phyloP scores from a whole-genome alignment of 306 rosid genomes.

The Corylus avellana region DNA sequence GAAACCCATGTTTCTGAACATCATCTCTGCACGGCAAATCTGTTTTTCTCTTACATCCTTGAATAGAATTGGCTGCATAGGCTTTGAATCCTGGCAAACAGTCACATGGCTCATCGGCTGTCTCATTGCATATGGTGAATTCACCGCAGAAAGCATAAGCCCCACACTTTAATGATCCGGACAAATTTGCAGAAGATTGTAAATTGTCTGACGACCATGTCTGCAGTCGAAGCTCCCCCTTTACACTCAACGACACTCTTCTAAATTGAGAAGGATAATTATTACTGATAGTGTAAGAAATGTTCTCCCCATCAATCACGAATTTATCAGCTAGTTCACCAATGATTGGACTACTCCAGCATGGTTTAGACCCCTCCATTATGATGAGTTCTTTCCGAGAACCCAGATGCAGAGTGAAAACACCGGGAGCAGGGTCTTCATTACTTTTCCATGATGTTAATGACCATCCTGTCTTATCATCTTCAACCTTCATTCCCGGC shows the following conservation, averaged over 20 bases:
- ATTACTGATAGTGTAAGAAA: not conserved
- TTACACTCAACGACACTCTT: not conserved
- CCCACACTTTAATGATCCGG: not conserved
- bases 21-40: not conserved
- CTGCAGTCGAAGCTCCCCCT: not conserved
- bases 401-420: not conserved
- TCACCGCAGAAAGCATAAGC: not conserved
- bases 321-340: not conserved
- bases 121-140: not conserved
- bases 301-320: not conserved
- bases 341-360: not conserved
- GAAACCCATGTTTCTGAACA: not conserved
- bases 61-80: too few relatives aligned
- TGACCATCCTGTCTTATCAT: not conserved
- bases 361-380: not conserved
- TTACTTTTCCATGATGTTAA: not conserved
- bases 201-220: not conserved
- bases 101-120: not conserved
- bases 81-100: not conserved
- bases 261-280: not conserved
- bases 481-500: not conserved
- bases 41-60: not conserved
- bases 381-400: not conserved
- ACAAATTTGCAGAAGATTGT: too few relatives aligned
- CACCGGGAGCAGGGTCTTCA: not conserved